Conservation (phyloP, 768 basidiomycete genomes). For the Termitomyces eurrhizus region DNA sequence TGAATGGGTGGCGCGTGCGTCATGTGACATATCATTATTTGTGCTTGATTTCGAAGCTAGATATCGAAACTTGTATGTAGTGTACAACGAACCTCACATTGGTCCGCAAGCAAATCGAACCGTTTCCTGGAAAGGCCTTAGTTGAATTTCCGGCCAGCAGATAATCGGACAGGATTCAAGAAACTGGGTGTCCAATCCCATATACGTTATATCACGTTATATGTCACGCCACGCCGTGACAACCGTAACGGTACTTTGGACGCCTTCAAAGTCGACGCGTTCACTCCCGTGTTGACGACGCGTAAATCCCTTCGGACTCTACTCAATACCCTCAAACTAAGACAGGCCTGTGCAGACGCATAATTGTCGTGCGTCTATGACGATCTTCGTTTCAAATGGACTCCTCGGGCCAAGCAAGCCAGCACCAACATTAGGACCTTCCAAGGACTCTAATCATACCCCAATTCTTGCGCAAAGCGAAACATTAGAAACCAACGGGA, state of each 20-base stretch:
- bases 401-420: slow-evolving; percentile 6
- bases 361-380: slow-evolving; percentile 1
- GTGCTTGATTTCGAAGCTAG: not conserved
- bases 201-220: not conserved
- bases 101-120: not conserved
- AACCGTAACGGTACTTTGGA: not conserved
- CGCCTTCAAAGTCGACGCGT: slow-evolving; percentile 4
- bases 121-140: not conserved
- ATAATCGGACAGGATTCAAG: not conserved
- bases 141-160: not conserved
- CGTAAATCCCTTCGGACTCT: not conserved
- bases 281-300: not conserved
- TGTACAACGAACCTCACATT: too few relatives aligned
- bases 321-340: not conserved
- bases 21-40: not conserved
- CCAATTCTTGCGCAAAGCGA: not conserved
- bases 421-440: not conserved
- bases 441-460: not conserved
- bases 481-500: too few relatives aligned
- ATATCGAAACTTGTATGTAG: not conserved
- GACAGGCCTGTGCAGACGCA: not conserved
- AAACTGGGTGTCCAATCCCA: not conserved
- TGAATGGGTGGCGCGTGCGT: not conserved
- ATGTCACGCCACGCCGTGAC: not conserved
- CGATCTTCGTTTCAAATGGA: slow-evolving; percentile 18